Evolutionary conservation across 192 early-diverging fungal species (phyloP).

Genomic region (Umbelopsis sp.): DNA sequence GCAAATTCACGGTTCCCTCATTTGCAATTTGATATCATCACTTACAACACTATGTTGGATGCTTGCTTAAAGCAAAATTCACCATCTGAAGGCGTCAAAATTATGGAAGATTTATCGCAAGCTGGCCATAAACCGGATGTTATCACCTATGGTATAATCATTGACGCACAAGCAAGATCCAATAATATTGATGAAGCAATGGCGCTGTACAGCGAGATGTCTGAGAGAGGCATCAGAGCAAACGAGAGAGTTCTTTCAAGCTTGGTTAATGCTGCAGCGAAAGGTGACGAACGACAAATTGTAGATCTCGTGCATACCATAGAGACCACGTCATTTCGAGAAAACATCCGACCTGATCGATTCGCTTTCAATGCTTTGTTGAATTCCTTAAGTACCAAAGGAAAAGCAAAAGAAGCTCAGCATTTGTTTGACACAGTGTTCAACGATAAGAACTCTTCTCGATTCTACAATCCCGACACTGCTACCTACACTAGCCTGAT

Average conservation of each 20-base stretch:
- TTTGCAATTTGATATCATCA: slow-evolving; percentile 22
- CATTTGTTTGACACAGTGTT: slow-evolving; percentile 31
- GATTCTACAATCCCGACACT: slow-evolving; percentile 16
- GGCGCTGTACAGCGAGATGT: slow-evolving; percentile 25
- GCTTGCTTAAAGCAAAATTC: slow-evolving; percentile 15
- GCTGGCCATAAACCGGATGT: slow-evolving; percentile 24
- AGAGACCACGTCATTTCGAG: not conserved
- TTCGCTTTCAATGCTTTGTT: slow-evolving; percentile 32
- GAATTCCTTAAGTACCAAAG: slow-evolving; percentile 20
- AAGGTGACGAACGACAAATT: not conserved
- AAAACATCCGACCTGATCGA: slow-evolving; percentile 1
- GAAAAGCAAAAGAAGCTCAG: slow-evolving; percentile 29
- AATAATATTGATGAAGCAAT: slow-evolving; percentile 25
- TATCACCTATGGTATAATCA: slow-evolving; percentile 35
- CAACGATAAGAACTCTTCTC: not conserved
- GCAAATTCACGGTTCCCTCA: slow-evolving; percentile 16
- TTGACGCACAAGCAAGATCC: slow-evolving; percentile 25
- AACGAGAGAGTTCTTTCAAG: slow-evolving; percentile 26
- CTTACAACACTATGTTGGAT: slow-evolving; percentile 33
- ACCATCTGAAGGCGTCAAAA: slow-evolving; percentile 22
- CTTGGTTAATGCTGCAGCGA: slow-evolving; percentile 21
- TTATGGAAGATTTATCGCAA: slow-evolving; percentile 32
- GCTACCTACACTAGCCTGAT: slow-evolving; percentile 34
- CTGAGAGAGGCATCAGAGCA: slow-evolving; percentile 4
- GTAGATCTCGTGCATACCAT: not conserved